Evolutionary conservation across 495 filamentous ascomycete genomes (phyloP).

Genomic region (Tuber brumale): DNA sequence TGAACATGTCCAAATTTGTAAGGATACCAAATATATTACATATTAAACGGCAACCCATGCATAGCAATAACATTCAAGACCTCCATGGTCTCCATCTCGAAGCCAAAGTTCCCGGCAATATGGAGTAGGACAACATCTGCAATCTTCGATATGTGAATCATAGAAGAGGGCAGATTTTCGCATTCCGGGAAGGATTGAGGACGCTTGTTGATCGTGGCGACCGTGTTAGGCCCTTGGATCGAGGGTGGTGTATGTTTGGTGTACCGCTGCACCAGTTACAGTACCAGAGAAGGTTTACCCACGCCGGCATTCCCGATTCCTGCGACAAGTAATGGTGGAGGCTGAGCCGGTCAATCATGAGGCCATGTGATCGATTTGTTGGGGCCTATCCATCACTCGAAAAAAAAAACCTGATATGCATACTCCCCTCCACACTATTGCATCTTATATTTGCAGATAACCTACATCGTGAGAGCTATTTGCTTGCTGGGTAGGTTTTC

Average conservation of each 20-base stretch:
- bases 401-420: slow-evolving; percentile 6
- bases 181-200: slow-evolving; percentile 94
- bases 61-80: slow-evolving; percentile 84
- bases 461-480: slow-evolving; percentile 85
- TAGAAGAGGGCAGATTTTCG: slow-evolving; percentile 84
- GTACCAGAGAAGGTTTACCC: too few relatives aligned
- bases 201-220: slow-evolving; percentile 88
- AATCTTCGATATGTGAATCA: slow-evolving; percentile 93
- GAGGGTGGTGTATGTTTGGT: slow-evolving; percentile 88
- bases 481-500: slow-evolving; percentile 73
- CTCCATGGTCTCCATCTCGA: slow-evolving; percentile 99
- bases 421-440: neutral
- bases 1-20: slow-evolving; percentile 91
- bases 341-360: slow-evolving; percentile 81
- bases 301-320: slow-evolving; percentile 88
- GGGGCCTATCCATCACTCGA: slow-evolving; percentile 56
- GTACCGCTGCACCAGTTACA: slow-evolving; percentile 84
- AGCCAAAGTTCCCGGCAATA: slow-evolving; percentile 97
- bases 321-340: slow-evolving; percentile 89
- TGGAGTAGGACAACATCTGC: slow-evolving; percentile 93
- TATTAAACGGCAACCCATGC: slow-evolving; percentile 94
- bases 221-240: slow-evolving; percentile 83
- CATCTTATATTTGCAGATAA: neutral
- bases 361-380: slow-evolving; percentile 93
- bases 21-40: slow-evolving; percentile 96